Evolutionary conservation across 2,329 filamentous ascomycete species (phyloP), one percentile per base, ranked within the genome.

Genomic region (Penicillium freii): DNA sequence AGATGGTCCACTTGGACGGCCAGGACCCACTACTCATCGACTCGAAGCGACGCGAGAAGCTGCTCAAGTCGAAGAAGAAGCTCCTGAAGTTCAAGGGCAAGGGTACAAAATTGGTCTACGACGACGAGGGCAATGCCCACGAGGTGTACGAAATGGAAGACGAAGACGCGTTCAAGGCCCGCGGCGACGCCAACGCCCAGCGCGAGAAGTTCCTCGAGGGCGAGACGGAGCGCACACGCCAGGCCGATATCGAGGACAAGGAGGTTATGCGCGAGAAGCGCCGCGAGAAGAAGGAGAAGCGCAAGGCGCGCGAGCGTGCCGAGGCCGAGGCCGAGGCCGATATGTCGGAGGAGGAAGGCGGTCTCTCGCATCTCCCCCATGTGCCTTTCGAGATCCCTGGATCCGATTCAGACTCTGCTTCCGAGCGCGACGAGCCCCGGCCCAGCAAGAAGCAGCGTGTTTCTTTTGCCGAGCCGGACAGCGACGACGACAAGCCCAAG

Each of bases 1-100:
- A 73, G 52, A 67, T 74, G 36, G 71, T 75, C 7, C 68, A 72
- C 4, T 81, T 97, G 48, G 77, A 84, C 39, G 82, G 88, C 60
- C 79, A 81, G 44, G 85, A 89, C 29, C 85, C 90, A 2, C 81
- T 96, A 44, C 79, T 96, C 21, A 86, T 99, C 61, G 94, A 99
- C 78, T 96, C 92, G 13, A 95, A 97, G 75, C 91, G 94, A 25
- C 88, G 92, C 65, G 93, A 96, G 77, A 97, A 97, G 78, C 84
- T 96, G n/a, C 84, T 97, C 63, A 89, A 89, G 69, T 95, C 90
- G 21, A 97, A 97, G 82, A 96, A 96, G 82, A 90, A 95, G 75
- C 84, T 97, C 63, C 83, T 91, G 70, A 94, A 96, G 72, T 90
- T 91, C 80, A 95, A 92, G 80, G 90, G 91, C 70, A 89, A 88